Conservation (phyloP, 2,329 filamentous ascomycete species). For the Sarocladium brachiariae region DNA sequence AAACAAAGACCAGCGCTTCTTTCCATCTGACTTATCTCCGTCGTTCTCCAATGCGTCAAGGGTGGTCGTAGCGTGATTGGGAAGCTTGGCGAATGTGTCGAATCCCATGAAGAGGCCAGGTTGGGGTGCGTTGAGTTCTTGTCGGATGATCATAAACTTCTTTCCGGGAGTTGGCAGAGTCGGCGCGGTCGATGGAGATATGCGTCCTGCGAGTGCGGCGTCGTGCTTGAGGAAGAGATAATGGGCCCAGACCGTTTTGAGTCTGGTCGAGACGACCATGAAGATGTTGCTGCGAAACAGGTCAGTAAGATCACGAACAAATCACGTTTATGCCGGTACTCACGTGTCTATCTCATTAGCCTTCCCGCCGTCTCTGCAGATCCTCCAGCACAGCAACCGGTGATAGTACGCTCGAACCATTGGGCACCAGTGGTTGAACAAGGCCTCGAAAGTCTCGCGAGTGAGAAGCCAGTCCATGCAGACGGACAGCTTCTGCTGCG, state of each 20-base stretch:
- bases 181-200: conserved; percentile 68
- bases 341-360: conserved; percentile 60
- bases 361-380: conserved; percentile 68
- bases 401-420: conserved; percentile 94
- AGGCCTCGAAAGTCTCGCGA: conserved; percentile 66
- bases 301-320: conserved; percentile 17
- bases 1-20: conserved; percentile 57
- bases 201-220: conserved; percentile 47
- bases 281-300: conserved; percentile 56
- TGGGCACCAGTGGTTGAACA: conserved; percentile 92
- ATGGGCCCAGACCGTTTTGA: conserved; percentile 70
- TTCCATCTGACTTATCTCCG: conserved; percentile 33
- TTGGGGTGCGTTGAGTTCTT: conserved; percentile 51
- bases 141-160: conserved; percentile 81
- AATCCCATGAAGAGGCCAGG: conserved; percentile 43
- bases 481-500: conserved; percentile 59
- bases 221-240: conserved; percentile 68
- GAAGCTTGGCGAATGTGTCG: conserved; percentile 33
- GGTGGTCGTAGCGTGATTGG: background rate
- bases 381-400: conserved; percentile 81
- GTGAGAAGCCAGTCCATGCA: conserved; percentile 71
- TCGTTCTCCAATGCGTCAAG: background rate
- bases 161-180: conserved; percentile 79
- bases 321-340: conserved; percentile 27
- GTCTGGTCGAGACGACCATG: conserved; percentile 55